Percentiles rank a stretch among this genome's conserved stretches.
Conservation (phyloP, 2,329 filamentous ascomycete species). For the Harringtonia lauricola region DNA sequence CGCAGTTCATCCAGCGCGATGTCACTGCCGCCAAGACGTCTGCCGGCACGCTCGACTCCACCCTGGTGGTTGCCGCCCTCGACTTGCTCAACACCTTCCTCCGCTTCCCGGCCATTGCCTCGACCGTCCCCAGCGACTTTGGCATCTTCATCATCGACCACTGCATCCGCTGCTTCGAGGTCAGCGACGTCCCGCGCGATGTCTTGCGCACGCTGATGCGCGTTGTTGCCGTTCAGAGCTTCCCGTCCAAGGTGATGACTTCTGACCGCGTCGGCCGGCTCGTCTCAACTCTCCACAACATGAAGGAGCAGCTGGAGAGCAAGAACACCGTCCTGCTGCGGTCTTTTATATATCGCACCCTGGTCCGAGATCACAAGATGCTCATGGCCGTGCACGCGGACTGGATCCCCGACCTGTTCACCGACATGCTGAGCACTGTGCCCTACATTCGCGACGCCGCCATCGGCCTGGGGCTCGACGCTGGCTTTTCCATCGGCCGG, state of each 20-base stretch:
- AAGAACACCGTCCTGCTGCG: constrained; percentile 73
- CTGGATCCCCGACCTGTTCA: constrained; percentile 77
- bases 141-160: constrained; percentile 71
- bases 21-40: constrained; percentile 47
- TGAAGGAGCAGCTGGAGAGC: constrained; percentile 60
- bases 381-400: constrained; percentile 61
- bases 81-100: constrained; percentile 69
- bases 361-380: constrained; percentile 55
- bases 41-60: constrained; percentile 48
- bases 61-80: constrained; percentile 66
- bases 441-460: constrained; percentile 68
- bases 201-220: constrained; percentile 71
- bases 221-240: constrained; percentile 69
- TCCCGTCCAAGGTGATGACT: constrained; percentile 64
- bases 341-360: constrained; percentile 65
- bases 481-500: constrained; percentile 56
- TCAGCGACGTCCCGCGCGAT: constrained; percentile 60
- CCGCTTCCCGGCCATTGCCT: constrained; percentile 59
- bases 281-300: constrained; percentile 56
- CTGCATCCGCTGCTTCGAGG: constrained; percentile 61
- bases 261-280: constrained; percentile 58
- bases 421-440: constrained; percentile 67
- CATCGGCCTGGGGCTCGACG: constrained; percentile 61
- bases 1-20: constrained; percentile 77
- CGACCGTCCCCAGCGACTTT: constrained; percentile 66